Evolutionary conservation across 2,329 filamentous ascomycete genomes (phyloP).

Genomic region (Sarocladiaceae sp.): DNA sequence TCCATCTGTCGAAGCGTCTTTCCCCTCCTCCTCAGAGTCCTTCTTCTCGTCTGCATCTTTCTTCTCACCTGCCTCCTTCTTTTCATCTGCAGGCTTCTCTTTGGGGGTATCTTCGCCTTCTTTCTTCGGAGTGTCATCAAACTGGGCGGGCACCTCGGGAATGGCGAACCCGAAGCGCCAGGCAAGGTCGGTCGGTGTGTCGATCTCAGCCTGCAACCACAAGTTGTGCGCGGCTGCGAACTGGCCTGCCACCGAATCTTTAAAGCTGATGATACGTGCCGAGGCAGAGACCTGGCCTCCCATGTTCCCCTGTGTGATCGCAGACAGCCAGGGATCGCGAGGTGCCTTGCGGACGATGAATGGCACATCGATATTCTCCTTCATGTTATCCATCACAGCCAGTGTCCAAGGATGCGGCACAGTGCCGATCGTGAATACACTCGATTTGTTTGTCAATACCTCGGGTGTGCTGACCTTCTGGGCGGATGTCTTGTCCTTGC

Average conservation of each 20-base stretch:
- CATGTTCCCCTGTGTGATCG: conserved; percentile 63
- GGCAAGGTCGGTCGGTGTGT: conserved; percentile 64
- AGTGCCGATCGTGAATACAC: conserved; percentile 73
- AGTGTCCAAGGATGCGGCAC: conserved; percentile 91
- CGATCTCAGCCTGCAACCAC: conserved; percentile 71
- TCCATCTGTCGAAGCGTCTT: conserved; percentile 13
- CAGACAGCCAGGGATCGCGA: conserved; percentile 73
- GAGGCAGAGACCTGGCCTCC: conserved; percentile 46
- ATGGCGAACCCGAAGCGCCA: conserved; percentile 87
- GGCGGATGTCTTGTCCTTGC: conserved; percentile 52
- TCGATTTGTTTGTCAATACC: conserved; percentile 64
- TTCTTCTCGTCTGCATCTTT: conserved; percentile 8
- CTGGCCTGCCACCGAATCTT: conserved; percentile 71
- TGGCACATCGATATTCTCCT: conserved; percentile 52
- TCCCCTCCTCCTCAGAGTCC: not conserved
- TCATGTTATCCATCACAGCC: conserved; percentile 58
- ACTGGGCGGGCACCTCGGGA: conserved; percentile 39
- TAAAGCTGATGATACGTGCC: conserved; percentile 66
- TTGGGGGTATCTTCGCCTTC: conserved; percentile 18
- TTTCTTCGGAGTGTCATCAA: conserved; percentile 32
- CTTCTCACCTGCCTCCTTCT: conserved; percentile 6
- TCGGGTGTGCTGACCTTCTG: conserved; percentile 62
- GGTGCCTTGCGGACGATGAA: conserved; percentile 62
- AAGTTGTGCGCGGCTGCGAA: conserved; percentile 58
- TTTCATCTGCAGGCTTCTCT: conserved; percentile 4